phyloP scores from a whole-genome alignment of 805 yeast genomes.

The Starmerella apicola region DNA sequence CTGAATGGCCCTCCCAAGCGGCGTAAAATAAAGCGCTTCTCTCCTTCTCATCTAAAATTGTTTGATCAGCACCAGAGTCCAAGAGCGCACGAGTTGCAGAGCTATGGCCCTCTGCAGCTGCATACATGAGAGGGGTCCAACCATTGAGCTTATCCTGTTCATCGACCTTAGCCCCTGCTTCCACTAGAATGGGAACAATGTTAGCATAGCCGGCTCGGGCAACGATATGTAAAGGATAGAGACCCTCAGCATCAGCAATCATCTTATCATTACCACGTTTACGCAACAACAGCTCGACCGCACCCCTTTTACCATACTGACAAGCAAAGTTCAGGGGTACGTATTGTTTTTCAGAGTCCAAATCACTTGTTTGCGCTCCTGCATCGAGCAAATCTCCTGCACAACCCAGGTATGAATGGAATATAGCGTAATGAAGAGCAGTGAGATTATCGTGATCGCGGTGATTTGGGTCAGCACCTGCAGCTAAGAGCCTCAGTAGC shows the following conservation, averaged over 20 bases:
- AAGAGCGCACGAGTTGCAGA: constrained; percentile 59
- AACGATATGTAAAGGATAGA: constrained; percentile 75
- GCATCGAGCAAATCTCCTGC: constrained; percentile 39
- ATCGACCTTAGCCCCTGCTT: constrained; percentile 55
- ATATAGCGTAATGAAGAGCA: constrained; percentile 69
- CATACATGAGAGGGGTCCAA: constrained; percentile 90
- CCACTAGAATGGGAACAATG: constrained; percentile 49
- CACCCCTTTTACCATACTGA: constrained; percentile 61
- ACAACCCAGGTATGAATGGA: constrained; percentile 46
- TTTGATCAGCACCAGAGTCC: constrained; percentile 57
- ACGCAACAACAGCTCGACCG: constrained; percentile 50
- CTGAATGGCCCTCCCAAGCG: constrained; percentile 85
- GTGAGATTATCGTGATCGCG: constrained; percentile 43
- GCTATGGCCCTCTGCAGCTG: constrained; percentile 73
- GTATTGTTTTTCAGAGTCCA: constrained; percentile 35
- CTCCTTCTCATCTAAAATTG: constrained; percentile 64
- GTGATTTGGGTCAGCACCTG: constrained; percentile 28
- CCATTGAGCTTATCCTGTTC: constrained; percentile 71
- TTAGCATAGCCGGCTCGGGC: constrained; percentile 70
- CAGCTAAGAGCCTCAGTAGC: constrained; percentile 33
- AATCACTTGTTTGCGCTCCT: constrained; percentile 33
- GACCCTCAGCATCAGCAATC: constrained; percentile 68
- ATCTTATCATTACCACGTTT: constrained; percentile 29
- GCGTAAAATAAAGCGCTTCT: constrained; percentile 76
- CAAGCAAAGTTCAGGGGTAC: constrained; percentile 71